These are phyloP conservation scores for Cnidoscolus chayamansa DNA, from an alignment of 441 rosid species.

Conservation along the genomic window DNA sequence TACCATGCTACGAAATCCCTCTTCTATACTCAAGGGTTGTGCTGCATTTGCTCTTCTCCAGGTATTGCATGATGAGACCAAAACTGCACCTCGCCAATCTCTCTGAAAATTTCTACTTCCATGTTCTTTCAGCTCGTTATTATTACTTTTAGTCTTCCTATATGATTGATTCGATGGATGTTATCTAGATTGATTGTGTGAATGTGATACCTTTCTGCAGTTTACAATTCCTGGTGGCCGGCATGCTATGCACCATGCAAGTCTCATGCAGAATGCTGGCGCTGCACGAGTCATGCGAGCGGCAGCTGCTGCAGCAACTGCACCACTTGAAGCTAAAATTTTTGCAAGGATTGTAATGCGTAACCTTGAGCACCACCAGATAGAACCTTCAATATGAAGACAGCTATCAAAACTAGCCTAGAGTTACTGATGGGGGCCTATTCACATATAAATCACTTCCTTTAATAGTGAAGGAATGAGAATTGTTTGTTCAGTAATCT, in stretches of 20 bases:
- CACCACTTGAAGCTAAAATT: slow-evolving; percentile 80
- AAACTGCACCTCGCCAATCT: neutral
- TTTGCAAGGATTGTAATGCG: slow-evolving; percentile 85
- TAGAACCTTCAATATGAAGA: slow-evolving; percentile 46
- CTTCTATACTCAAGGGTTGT: slow-evolving; percentile 71
- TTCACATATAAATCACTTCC: slow-evolving; percentile 12
- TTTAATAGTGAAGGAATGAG: neutral
- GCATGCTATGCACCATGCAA: slow-evolving; percentile 85
- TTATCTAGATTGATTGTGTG: neutral
- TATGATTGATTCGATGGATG: neutral
- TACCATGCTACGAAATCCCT: slow-evolving; percentile 73
- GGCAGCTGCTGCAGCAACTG: slow-evolving; percentile 88
- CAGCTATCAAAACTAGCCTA: neutral
- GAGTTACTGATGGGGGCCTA: slow-evolving; percentile 15
- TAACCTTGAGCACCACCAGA: slow-evolving; percentile 77
- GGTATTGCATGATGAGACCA: slow-evolving; percentile 36
- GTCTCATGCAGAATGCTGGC: slow-evolving; percentile 79
- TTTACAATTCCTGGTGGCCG: slow-evolving; percentile 91
- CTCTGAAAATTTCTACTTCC: neutral
- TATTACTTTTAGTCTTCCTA: neutral
- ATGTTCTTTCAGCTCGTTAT: neutral
- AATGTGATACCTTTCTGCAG: slow-evolving; percentile 36
- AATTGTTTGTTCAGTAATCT: slow-evolving; percentile 14
- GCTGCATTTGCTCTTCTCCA: slow-evolving; percentile 97
- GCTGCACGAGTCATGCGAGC: slow-evolving; percentile 79